Percentiles rank a stretch among this genome's conserved stretches.
phyloP scores from a whole-genome alignment of 2,329 filamentous ascomycete genomes.

The Pseudogymnoascus sp. region DNA sequence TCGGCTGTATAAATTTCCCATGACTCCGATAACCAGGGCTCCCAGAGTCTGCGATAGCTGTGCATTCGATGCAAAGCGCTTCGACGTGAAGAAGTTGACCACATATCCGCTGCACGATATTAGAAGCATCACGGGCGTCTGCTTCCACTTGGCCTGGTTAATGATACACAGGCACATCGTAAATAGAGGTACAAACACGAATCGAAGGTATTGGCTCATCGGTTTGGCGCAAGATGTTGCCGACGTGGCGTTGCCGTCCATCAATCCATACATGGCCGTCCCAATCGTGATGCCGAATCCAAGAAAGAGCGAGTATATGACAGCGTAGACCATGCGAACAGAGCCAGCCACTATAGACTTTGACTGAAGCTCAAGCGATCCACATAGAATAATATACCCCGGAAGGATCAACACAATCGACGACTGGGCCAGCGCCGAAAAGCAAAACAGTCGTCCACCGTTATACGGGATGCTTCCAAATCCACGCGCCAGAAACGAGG shows the following conservation, averaged over 20 bases:
- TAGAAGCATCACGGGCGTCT: constrained; percentile 68
- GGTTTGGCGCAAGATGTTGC: constrained; percentile 39
- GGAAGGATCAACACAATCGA: constrained; percentile 61
- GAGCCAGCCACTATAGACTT: constrained; percentile 48
- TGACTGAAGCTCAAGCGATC: constrained; percentile 49
- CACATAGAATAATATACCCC: constrained; percentile 55
- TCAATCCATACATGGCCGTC: constrained; percentile 46
- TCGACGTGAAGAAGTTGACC: constrained; percentile 65
- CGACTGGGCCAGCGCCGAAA: constrained; percentile 57
- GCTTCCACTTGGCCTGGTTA: constrained; percentile 76
- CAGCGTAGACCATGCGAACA: constrained; percentile 52
- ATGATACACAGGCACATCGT: constrained; percentile 66
- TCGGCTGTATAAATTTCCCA: constrained; percentile 71
- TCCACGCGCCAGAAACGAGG: constrained; percentile 54
- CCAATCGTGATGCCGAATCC: constrained; percentile 52
- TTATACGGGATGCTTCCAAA: constrained; percentile 49
- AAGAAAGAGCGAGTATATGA: constrained; percentile 51
- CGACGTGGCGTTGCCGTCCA: constrained; percentile 41
- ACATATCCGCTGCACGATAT: constrained; percentile 69
- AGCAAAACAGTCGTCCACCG: constrained; percentile 48
- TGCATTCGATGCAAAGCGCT: constrained; percentile 59
- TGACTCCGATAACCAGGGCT: constrained; percentile 66
- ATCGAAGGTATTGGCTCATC: constrained; percentile 48
- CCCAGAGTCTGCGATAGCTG: constrained; percentile 73
- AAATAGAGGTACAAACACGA: constrained; percentile 69